Evolutionary conservation across 257 asterid species (phyloP), one percentile per base, ranked within the genome.

Genomic region (Solanum pennellii): DNA sequence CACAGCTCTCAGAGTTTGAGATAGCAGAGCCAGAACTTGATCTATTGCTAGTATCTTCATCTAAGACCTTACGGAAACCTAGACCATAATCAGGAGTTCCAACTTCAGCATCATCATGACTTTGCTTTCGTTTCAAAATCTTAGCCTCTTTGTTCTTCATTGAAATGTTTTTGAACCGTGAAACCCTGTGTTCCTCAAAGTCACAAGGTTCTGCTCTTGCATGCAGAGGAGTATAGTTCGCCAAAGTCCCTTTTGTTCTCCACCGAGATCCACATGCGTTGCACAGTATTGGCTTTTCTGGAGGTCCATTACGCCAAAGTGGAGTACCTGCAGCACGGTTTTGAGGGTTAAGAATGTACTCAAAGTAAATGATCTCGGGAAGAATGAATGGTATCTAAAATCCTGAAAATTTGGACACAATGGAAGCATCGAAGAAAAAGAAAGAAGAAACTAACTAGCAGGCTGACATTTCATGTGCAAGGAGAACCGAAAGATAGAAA

Each of bases 221-320:
- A 87, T 96, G 99, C 83, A 97, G 92, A 88, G 99, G 99, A 56
- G 99, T 95, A 89, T 97, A 97, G 91, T 97, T 97, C 27, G 89
- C 95, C 83, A 97, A 90, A 33, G 98, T 93, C 25, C 99, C 99
- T 92, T 97, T 97, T 21, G 99, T 97, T 90, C 99, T 93, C 99
- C 99, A 97, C 83, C 99, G 90, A 47, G 99, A 97, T 76, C 99
- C 99, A 92, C 99, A 97, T 35, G 99, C 99, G 90, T 97, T 97
- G 92, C 99, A 97, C 45, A 97, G 95, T 37, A 97, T 92, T 45
- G 99, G 99, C 94, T 97, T 97, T 93, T 96, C 99, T 0, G 99
- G 98, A 60, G 99, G 99, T 86, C 99, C 99, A 76, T 97, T 97
- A 82, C 99, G 98, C 99, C 99, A 97, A 68, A 96, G 97, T 33